Percentiles rank a stretch among this genome's conserved stretches.
Evolutionary conservation across 2,329 filamentous ascomycete genomes (phyloP).

Genomic region (Mycosphaerella sp.): DNA sequence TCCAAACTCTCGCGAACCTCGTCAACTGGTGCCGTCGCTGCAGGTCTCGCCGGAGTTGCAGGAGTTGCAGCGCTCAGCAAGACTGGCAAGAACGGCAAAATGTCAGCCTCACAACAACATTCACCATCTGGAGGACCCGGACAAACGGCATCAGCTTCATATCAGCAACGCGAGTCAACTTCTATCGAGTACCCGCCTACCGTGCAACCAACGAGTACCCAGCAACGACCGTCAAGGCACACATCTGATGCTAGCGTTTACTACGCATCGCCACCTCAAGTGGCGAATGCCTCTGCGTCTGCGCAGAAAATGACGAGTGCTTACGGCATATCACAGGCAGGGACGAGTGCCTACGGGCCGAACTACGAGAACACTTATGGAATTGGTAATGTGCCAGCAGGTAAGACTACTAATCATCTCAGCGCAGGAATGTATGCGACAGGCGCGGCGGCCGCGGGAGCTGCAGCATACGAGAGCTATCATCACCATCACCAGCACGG

Average conservation of each 20-base stretch:
- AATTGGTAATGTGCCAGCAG: slow-evolving; percentile 30
- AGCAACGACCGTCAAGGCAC: slow-evolving; percentile 12
- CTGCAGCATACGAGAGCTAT: slow-evolving; percentile 39
- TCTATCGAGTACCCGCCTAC: slow-evolving; percentile 12
- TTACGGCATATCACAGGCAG: slow-evolving; percentile 1
- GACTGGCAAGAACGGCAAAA: slow-evolving; percentile 5
- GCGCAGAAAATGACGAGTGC: slow-evolving; percentile 9
- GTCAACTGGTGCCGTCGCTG: slow-evolving; percentile 33
- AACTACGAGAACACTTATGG: slow-evolving; percentile 12
- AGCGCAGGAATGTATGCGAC: slow-evolving; percentile 42
- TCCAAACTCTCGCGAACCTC: slow-evolving; percentile 30
- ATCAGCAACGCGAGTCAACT: slow-evolving; percentile 9
- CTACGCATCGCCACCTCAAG: slow-evolving; percentile 12
- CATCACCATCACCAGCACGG: slow-evolving; percentile 30
- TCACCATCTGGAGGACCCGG: slow-evolving; percentile 6
- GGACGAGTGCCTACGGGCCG: slow-evolving; percentile 4
- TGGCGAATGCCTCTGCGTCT: slow-evolving; percentile 5
- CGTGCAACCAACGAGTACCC: slow-evolving; percentile 4
- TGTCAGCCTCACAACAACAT: slow-evolving; percentile 15
- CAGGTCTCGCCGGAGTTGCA: slow-evolving; percentile 36
- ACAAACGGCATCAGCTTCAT: slow-evolving; percentile 1
- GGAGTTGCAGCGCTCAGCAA: slow-evolving; percentile 35
- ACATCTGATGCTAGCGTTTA: slow-evolving; percentile 19
- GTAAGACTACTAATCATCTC: slow-evolving; percentile 41
- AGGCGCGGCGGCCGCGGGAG: slow-evolving; percentile 41